These are phyloP conservation scores for Colletotrichum nymphaeae DNA, from an alignment of 2,329 filamentous ascomycete genomes.

Conservation along the genomic window DNA sequence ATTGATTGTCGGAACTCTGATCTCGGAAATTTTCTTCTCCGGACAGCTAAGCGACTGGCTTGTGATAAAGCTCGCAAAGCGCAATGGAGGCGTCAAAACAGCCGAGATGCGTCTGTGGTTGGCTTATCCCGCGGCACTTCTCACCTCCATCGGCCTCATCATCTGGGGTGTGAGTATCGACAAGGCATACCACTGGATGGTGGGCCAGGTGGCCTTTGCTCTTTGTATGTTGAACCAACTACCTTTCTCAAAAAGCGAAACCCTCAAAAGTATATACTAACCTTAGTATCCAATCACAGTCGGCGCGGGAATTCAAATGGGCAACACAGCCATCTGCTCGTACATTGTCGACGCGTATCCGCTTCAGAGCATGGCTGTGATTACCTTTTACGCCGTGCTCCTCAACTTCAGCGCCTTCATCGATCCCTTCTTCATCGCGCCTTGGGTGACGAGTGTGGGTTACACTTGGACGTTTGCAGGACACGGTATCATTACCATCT, in stretches of 20 bases:
- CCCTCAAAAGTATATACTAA: neutral
- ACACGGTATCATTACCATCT: slow-evolving; percentile 58
- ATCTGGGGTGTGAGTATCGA: slow-evolving; percentile 68
- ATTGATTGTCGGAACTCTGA: slow-evolving; percentile 62
- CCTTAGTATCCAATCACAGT: slow-evolving; percentile 44
- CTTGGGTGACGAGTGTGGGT: slow-evolving; percentile 56
- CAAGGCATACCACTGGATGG: slow-evolving; percentile 64
- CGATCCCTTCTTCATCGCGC: slow-evolving; percentile 60
- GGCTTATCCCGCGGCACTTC: slow-evolving; percentile 61
- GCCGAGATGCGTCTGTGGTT: slow-evolving; percentile 69
- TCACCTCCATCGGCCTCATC: slow-evolving; percentile 61
- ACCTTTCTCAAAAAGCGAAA: neutral
- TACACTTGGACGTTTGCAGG: slow-evolving; percentile 63
- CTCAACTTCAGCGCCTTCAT: slow-evolving; percentile 62
- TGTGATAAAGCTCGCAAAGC: slow-evolving; percentile 56
- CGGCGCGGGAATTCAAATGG: slow-evolving; percentile 66
- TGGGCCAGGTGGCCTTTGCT: slow-evolving; percentile 66
- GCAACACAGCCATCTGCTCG: slow-evolving; percentile 62
- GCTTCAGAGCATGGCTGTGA: slow-evolving; percentile 63
- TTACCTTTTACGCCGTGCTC: slow-evolving; percentile 66
- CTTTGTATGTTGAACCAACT: slow-evolving; percentile 53
- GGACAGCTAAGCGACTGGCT: slow-evolving; percentile 64
- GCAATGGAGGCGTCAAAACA: slow-evolving; percentile 54
- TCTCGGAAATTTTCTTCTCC: slow-evolving; percentile 63
- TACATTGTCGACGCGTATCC: slow-evolving; percentile 69